These are phyloP conservation scores for Curvularia eragrostidis DNA, from an alignment of 2,329 filamentous ascomycete species.

Conservation along the genomic window DNA sequence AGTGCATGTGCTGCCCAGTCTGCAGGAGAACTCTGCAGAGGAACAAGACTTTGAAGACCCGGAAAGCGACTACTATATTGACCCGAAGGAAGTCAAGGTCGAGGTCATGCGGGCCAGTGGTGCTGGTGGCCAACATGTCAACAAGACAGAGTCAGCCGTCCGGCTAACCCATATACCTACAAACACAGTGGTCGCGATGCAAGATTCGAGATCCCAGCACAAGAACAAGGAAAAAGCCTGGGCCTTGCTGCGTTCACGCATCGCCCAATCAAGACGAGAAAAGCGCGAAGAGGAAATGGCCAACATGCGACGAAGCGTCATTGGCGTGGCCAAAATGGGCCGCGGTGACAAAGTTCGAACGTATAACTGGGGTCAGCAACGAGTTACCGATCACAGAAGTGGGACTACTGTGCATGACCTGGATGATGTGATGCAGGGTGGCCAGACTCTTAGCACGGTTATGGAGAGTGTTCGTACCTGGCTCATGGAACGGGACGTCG, in stretches of 20 bases:
- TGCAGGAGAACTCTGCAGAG: constrained; percentile 63
- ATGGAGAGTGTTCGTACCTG: constrained; percentile 80
- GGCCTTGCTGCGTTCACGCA: constrained; percentile 78
- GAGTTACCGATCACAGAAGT: constrained; percentile 88
- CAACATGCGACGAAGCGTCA: constrained; percentile 75
- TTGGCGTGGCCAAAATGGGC: constrained; percentile 80
- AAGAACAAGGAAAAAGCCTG: constrained; percentile 89
- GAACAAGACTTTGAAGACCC: constrained; percentile 77
- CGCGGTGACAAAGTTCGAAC: constrained; percentile 93
- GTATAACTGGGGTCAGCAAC: constrained; percentile 80
- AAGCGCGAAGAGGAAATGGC: constrained; percentile 82
- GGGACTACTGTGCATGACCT: constrained; percentile 81
- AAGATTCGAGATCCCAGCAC: constrained; percentile 89
- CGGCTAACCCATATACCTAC: constrained; percentile 90
- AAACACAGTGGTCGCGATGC: constrained; percentile 85
- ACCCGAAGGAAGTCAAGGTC: constrained; percentile 78
- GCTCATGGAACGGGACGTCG: constrained; percentile 77
- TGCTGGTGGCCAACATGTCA: constrained; percentile 96
- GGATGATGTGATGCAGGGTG: constrained; percentile 78
- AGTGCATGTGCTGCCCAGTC: constrained; percentile 88
- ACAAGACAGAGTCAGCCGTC: constrained; percentile 96
- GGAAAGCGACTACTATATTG: constrained; percentile 88
- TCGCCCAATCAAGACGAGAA: constrained; percentile 81
- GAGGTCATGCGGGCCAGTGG: constrained; percentile 94
- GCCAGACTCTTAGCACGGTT: constrained; percentile 72